Evolutionary conservation across 2,329 filamentous ascomycete genomes (phyloP).

Genomic region (Alternaria ethzedia): DNA sequence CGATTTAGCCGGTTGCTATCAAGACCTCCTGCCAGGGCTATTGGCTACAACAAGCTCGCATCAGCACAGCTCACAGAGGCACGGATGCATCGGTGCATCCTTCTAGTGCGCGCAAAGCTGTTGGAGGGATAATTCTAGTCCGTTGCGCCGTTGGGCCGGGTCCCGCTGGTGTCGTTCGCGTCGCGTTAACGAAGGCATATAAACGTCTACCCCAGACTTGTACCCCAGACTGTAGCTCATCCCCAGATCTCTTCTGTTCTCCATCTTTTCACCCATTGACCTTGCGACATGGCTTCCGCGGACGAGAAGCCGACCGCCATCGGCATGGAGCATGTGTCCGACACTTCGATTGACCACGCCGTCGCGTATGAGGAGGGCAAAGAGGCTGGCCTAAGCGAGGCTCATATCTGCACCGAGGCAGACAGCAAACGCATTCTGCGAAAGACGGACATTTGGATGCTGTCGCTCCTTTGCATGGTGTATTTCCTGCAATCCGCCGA

Average conservation of each 20-base stretch:
- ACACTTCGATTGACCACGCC: slow-evolving; percentile 16
- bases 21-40: not conserved
- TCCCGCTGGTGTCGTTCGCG: not conserved
- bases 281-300: slow-evolving; percentile 20
- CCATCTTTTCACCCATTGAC: not conserved
- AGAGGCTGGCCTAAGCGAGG: slow-evolving; percentile 17
- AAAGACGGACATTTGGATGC: slow-evolving; percentile 30
- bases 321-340: slow-evolving; percentile 16
- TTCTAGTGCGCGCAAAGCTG: not conserved
- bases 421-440: slow-evolving; percentile 31
- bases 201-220: slow-evolving; percentile 5
- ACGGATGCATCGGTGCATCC: not conserved
- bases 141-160: slow-evolving; percentile 3
- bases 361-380: slow-evolving; percentile 29
- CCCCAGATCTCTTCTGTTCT: slow-evolving; percentile 5
- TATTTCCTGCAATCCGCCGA: slow-evolving; percentile 49
- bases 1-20: slow-evolving; percentile 13
- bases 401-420: slow-evolving; percentile 27
- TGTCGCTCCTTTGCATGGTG: slow-evolving; percentile 33
- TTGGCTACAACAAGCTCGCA: not conserved
- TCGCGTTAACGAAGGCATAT: not conserved
- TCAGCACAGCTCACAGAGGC: not conserved
- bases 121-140: slow-evolving; percentile 10
- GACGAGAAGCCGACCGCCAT: slow-evolving; percentile 19
- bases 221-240: slow-evolving; percentile 11